A percentile compares a stretch with the other conserved stretches of the same genome.
Conservation (phyloP, 2,329 filamentous ascomycete genomes). For the Paecilomyces niveus region DNA sequence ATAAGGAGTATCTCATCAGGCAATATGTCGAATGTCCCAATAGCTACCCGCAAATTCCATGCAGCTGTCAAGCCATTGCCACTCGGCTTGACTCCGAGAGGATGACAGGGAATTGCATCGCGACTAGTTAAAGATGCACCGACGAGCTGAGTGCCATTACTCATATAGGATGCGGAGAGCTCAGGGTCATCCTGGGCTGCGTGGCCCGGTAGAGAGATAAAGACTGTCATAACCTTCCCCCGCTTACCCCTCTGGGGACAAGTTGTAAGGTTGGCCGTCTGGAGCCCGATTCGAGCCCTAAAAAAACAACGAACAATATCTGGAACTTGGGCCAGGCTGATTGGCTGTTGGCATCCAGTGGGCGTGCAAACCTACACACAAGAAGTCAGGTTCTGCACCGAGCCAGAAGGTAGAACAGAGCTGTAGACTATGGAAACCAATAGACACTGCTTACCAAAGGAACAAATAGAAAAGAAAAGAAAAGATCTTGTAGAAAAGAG, state of each 20-base stretch:
- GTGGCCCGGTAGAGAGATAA: slow-evolving; percentile 22
- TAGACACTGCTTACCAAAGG: not conserved
- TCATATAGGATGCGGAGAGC: slow-evolving; percentile 2
- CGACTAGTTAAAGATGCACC: slow-evolving; percentile 32
- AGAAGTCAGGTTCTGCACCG: not conserved
- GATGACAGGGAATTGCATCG: slow-evolving; percentile 65
- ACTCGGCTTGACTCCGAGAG: slow-evolving; percentile 74
- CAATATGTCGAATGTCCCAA: slow-evolving; percentile 60
- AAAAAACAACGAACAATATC: slow-evolving; percentile 1
- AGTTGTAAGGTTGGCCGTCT: not conserved
- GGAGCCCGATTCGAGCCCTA: not conserved
- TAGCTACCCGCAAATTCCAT: slow-evolving; percentile 58
- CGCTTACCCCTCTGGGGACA: slow-evolving; percentile 2
- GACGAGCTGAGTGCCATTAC: slow-evolving; percentile 5
- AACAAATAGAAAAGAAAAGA: not conserved
- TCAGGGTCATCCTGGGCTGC: slow-evolving; percentile 8
- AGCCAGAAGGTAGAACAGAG: not conserved
- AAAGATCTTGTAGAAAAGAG: not conserved
- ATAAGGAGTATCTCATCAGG: slow-evolving; percentile 76
- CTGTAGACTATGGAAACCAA: not conserved
- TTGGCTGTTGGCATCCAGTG: not conserved
- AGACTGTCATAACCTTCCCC: slow-evolving; percentile 20
- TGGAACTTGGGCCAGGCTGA: not conserved
- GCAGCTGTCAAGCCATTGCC: slow-evolving; percentile 70
- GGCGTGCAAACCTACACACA: not conserved